These are phyloP conservation scores for Nicotiana benthamiana DNA, from an alignment of 257 asterid species.

Conservation along the genomic window DNA sequence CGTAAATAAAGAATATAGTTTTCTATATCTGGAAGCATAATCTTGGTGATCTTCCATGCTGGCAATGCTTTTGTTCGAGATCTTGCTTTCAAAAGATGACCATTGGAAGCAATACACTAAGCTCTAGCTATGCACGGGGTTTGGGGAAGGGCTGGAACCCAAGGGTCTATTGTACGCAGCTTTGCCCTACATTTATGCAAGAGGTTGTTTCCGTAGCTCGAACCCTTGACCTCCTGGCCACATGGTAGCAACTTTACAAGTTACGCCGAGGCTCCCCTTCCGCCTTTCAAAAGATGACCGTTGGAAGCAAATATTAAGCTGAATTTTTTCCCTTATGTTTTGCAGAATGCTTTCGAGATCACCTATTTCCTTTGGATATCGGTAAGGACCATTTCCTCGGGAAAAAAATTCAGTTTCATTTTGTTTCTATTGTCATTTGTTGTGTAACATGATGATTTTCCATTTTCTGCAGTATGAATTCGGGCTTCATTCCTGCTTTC, in stretches of 20 bases:
- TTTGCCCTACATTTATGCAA: too few species aligned
- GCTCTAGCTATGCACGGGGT: too few species aligned
- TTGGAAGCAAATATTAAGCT: background rate
- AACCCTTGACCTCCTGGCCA: too few species aligned
- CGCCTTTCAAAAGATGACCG: background rate
- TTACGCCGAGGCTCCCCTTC: too few species aligned
- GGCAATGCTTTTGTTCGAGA: background rate
- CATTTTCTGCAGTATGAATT: conserved; percentile 67
- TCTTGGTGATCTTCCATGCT: background rate
- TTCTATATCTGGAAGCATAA: background rate
- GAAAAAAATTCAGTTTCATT: background rate
- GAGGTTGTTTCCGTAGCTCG: too few species aligned
- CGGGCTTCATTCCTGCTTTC: conserved; percentile 84
- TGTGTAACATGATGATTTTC: background rate
- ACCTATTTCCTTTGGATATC: conserved; percentile 85
- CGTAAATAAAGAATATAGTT: background rate
- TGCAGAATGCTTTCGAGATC: conserved; percentile 93
- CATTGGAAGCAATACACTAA: background rate
- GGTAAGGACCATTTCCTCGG: conserved; percentile 27
- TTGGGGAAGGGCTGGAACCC: too few species aligned
- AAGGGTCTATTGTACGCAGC: too few species aligned
- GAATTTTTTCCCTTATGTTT: background rate
- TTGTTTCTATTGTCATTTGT: background rate
- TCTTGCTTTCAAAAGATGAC: background rate
- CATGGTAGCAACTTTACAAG: too few species aligned